Evolutionary conservation across 2,329 filamentous ascomycete genomes (phyloP).

Genomic region (Alternaria sp.): DNA sequence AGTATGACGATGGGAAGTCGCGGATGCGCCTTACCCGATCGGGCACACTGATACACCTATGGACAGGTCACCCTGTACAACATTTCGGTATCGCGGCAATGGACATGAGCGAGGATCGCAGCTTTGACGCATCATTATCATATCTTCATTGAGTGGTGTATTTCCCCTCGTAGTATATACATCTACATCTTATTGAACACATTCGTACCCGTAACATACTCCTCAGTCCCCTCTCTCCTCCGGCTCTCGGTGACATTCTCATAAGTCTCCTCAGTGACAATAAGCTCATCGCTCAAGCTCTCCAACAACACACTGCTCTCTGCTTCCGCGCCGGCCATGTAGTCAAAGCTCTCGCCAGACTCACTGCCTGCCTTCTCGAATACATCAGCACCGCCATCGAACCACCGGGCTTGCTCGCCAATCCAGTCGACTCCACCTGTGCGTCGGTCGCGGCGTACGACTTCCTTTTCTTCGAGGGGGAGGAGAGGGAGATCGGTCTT

Average conservation of each 20-base stretch:
- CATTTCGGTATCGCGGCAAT: background rate
- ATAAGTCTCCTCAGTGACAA: slow-evolving; percentile 9
- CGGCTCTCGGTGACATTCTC: slow-evolving; percentile 18
- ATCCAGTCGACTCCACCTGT: slow-evolving; percentile 48
- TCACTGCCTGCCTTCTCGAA: slow-evolving; percentile 38
- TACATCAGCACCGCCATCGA: slow-evolving; percentile 41
- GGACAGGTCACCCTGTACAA: background rate
- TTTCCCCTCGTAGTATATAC: background rate
- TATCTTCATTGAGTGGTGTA: background rate
- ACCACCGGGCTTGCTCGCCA: slow-evolving; percentile 47
- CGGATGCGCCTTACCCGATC: background rate
- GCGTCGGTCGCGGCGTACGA: slow-evolving; percentile 41
- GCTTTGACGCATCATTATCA: background rate
- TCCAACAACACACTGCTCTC: slow-evolving; percentile 46
- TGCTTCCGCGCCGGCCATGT: slow-evolving; percentile 54
- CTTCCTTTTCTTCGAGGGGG: slow-evolving; percentile 52
- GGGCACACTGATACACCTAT: background rate
- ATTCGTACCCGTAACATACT: slow-evolving; percentile 23
- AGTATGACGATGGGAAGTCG: background rate
- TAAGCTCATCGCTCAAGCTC: slow-evolving; percentile 16
- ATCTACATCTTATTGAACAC: slow-evolving; percentile 43
- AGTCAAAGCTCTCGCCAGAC: slow-evolving; percentile 51
- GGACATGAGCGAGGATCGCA: background rate
- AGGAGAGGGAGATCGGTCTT: slow-evolving; percentile 37
- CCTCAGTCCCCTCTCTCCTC: slow-evolving; percentile 24